Evolutionary conservation across 805 yeast genomes (phyloP).

Genomic region (Yamadazyma takamatsuzukensis): DNA sequence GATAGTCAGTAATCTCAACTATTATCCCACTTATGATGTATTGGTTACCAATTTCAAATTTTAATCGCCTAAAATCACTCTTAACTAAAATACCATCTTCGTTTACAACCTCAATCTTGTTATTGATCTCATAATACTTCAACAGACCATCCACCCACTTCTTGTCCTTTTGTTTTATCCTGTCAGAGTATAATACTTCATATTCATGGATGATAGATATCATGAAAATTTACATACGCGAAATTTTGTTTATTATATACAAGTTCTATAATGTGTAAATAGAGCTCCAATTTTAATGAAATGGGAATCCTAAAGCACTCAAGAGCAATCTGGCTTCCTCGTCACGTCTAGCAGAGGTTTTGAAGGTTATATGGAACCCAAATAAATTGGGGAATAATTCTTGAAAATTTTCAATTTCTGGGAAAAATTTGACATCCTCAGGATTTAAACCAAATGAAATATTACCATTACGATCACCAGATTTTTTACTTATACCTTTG

Average conservation of each 20-base stretch:
- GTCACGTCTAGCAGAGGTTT: conserved; percentile 87
- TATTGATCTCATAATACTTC: conserved; percentile 45
- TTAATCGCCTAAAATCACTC: conserved; percentile 24
- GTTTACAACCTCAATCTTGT: conserved; percentile 42
- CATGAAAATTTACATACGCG: conserved; percentile 4
- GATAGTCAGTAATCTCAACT: conserved; percentile 7
- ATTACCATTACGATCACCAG: conserved; percentile 86
- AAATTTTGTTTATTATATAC: conserved; percentile 1
- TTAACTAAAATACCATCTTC: conserved; percentile 31
- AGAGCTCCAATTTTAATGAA: conserved; percentile 31
- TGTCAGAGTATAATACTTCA: conserved; percentile 42
- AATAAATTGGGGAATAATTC: conserved; percentile 85
- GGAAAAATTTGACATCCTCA: conserved; percentile 77
- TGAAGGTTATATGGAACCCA: conserved; percentile 81
- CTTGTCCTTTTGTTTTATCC: conserved; percentile 45
- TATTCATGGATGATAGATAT: conserved; percentile 43
- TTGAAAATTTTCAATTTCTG: conserved; percentile 87
- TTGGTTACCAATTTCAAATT: conserved; percentile 12
- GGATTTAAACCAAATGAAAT: conserved; percentile 79
- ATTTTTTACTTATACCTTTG: conserved; percentile 65
- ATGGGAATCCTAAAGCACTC: conserved; percentile 80
- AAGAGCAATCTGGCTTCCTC: conserved; percentile 82
- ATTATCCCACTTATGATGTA: conserved; percentile 8
- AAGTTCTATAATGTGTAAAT: not conserved
- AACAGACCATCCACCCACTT: conserved; percentile 52